These are phyloP conservation scores for Aurantiochytrium sp. DNA, from an alignment of 108 stramenopile genomes.

Conservation along the genomic window DNA sequence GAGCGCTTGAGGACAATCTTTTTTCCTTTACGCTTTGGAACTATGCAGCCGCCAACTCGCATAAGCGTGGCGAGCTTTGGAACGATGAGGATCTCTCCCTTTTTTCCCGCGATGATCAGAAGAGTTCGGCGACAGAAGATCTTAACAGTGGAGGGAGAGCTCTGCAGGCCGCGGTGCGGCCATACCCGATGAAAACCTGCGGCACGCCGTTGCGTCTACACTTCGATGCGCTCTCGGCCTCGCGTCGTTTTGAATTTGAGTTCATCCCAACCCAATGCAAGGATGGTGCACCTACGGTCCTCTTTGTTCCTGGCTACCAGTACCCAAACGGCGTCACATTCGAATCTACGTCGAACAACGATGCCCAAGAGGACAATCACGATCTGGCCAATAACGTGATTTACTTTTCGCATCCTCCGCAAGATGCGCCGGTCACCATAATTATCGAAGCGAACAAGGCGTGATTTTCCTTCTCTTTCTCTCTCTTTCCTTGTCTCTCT, in stretches of 20 bases:
- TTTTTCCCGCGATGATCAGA: background rate
- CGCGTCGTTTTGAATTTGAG: background rate
- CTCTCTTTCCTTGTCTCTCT: background rate
- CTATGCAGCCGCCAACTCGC: background rate
- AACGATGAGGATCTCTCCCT: slow-evolving; percentile 4
- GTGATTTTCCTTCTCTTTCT: background rate
- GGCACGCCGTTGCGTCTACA: background rate
- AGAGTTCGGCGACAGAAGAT: background rate
- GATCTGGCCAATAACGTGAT: background rate
- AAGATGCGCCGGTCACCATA: background rate
- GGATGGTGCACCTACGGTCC: background rate
- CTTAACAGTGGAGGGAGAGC: background rate
- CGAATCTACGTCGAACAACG: background rate
- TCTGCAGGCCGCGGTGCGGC: background rate
- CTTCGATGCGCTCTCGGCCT: background rate
- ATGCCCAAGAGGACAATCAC: background rate
- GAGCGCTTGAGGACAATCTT: background rate
- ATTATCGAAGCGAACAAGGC: background rate
- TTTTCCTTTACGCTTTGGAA: slow-evolving; percentile 2
- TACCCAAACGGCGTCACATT: background rate
- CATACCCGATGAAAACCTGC: slow-evolving; percentile 7
- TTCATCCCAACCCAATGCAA: background rate
- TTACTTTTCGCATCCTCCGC: background rate
- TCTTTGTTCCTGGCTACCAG: slow-evolving; percentile 1
- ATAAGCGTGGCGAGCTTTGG: background rate